phyloP scores from a whole-genome alignment of 2,329 filamentous ascomycete species.

The Didymella pomorum region DNA sequence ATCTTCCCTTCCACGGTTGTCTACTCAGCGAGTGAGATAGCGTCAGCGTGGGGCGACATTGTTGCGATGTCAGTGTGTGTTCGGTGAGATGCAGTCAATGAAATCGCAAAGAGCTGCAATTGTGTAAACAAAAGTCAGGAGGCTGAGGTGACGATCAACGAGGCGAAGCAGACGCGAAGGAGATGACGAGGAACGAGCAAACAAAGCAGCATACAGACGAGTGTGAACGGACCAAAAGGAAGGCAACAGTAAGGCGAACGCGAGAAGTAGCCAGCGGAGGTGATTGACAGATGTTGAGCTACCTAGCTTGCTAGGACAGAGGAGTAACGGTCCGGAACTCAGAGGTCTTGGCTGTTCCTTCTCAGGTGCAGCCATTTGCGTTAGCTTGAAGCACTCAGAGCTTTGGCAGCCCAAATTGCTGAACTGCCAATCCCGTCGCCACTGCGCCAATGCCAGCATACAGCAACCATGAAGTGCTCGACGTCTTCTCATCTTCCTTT shows the following conservation, averaged over 20 bases:
- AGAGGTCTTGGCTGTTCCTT: too few species aligned
- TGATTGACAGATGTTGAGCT: not conserved
- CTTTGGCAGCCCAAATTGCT: not conserved
- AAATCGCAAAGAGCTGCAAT: too few species aligned
- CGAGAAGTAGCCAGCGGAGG: not conserved
- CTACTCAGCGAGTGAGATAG: too few species aligned
- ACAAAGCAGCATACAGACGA: not conserved
- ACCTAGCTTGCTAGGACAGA: too few species aligned
- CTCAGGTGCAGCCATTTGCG: too few species aligned
- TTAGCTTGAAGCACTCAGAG: not conserved
- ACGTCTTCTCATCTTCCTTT: not conserved
- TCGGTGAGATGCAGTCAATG: not conserved
- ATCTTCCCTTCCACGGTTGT: too few species aligned
- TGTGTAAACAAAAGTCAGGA: not conserved
- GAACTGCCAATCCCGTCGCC: not conserved
- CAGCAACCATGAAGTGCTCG: slow-evolving; percentile 6
- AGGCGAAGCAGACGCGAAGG: not conserved
- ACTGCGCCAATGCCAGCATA: slow-evolving; percentile 5
- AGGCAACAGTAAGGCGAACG: not conserved
- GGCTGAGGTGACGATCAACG: not conserved
- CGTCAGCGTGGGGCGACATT: not conserved
- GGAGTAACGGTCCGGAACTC: too few species aligned
- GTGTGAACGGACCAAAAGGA: not conserved
- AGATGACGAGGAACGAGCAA: not conserved
- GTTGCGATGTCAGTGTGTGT: too few species aligned